Evolutionary conservation across 257 asterid genomes (phyloP).

Genomic region (Dorcoceras hygrometricum): DNA sequence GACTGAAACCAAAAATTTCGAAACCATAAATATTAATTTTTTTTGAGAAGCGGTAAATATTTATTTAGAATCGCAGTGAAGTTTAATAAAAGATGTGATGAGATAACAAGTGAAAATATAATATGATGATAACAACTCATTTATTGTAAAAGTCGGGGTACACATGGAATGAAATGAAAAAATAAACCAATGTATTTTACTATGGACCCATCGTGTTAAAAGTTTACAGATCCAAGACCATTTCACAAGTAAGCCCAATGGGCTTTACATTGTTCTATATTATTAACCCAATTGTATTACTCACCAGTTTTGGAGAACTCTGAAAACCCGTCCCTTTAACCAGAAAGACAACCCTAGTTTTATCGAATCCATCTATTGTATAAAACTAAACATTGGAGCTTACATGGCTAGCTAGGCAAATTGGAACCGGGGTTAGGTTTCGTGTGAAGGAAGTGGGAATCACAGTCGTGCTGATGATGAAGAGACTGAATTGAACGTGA

Average conservation of each 20-base stretch:
- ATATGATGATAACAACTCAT: no score
- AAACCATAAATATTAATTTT: no score
- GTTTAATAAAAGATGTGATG: no score
- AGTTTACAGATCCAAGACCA: no score
- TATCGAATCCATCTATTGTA: neutral
- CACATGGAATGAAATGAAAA: no score
- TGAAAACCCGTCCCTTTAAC: neutral
- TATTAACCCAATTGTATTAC: neutral
- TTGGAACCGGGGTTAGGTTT: conserved; percentile 63
- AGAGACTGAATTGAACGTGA: conserved; percentile 29
- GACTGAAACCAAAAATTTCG: no score
- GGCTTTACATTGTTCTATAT: neutral
- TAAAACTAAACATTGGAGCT: neutral
- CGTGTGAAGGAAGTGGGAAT: conserved; percentile 5
- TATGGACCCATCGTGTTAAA: no score
- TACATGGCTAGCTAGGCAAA: neutral
- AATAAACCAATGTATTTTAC: no score
- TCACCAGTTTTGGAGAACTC: neutral
- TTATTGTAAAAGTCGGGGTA: no score
- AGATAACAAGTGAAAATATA: no score
- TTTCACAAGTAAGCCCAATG: neutral
- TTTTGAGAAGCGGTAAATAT: no score
- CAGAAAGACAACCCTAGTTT: neutral
- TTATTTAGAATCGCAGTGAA: no score
- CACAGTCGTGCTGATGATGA: conserved; percentile 38